A percentile compares a stretch with the other conserved stretches of the same genome.
These are phyloP conservation scores for Canna indica DNA, from an alignment of 176 grass and related monocot species.

Conservation along the genomic window DNA sequence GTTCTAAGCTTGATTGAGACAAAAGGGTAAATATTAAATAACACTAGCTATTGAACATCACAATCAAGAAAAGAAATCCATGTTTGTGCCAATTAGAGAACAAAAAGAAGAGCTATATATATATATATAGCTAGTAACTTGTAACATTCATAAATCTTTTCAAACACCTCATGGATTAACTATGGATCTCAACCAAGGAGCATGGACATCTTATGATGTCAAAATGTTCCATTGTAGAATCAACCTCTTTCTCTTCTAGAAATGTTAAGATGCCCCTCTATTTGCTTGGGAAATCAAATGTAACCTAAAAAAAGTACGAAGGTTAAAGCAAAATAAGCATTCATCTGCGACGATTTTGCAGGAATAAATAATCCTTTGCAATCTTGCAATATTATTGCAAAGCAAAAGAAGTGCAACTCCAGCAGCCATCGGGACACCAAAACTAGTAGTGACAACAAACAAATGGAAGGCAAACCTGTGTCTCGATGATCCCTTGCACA, in stretches of 20 bases:
- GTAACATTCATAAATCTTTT: neutral
- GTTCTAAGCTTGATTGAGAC: neutral
- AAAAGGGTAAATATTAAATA: constrained; percentile 6
- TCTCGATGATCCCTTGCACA: constrained; percentile 89
- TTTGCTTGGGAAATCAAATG: too few relatives aligned
- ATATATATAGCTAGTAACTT: too few relatives aligned
- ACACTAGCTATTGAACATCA: neutral
- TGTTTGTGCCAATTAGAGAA: neutral
- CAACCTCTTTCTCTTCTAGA: too few relatives aligned
- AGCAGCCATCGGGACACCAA: neutral
- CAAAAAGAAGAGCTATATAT: neutral
- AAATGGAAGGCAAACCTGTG: constrained; percentile 29
- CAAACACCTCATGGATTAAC: neutral
- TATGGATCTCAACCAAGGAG: neutral
- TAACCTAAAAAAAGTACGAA: too few relatives aligned
- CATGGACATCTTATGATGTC: neutral
- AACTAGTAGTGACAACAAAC: neutral
- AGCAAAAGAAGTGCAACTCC: neutral
- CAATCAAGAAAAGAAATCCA: neutral
- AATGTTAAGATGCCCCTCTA: too few relatives aligned
- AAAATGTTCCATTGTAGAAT: neutral
- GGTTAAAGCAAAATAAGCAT: too few relatives aligned
- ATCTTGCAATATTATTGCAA: neutral
- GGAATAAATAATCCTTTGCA: too few relatives aligned
- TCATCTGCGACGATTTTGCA: too few relatives aligned